These are phyloP conservation scores for Austropuccinia psidii DNA, from an alignment of 1,284 basidiomycete genomes.

Conservation along the genomic window DNA sequence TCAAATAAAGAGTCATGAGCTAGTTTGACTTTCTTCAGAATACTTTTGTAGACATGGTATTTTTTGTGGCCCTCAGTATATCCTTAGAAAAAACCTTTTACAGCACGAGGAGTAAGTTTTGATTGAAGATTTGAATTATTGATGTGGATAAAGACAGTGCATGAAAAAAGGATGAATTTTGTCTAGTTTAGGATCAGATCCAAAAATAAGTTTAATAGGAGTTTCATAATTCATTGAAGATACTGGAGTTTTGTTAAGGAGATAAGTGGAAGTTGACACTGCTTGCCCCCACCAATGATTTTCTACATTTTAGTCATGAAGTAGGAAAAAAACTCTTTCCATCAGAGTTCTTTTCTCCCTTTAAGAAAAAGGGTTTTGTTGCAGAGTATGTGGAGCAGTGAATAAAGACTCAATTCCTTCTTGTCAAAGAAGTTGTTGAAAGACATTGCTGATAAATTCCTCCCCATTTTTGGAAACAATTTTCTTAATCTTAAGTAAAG, in stretches of 20 bases:
- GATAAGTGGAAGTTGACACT: background rate
- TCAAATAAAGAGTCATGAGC: too few species aligned
- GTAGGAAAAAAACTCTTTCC: background rate
- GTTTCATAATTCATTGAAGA: background rate
- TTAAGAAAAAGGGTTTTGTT: conserved; percentile 15
- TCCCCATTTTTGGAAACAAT: conserved; percentile 15
- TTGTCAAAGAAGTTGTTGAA: background rate
- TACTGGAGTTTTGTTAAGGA: background rate
- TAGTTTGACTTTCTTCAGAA: too few species aligned
- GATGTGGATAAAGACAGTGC: background rate
- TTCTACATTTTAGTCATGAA: background rate
- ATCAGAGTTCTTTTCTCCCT: background rate
- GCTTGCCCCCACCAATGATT: background rate
- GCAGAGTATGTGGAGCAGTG: conserved; percentile 12
- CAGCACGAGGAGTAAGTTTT: background rate
- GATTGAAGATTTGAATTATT: background rate
- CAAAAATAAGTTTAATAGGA: background rate
- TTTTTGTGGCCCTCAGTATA: background rate
- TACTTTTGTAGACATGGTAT: too few species aligned
- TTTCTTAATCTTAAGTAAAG: too few species aligned
- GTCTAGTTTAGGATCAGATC: background rate
- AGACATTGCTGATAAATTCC: background rate
- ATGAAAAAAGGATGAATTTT: background rate
- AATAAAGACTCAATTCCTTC: background rate
- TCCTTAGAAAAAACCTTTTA: background rate